phyloP scores from a whole-genome alignment of 148 eudicot species.

The Silene latifolia region DNA sequence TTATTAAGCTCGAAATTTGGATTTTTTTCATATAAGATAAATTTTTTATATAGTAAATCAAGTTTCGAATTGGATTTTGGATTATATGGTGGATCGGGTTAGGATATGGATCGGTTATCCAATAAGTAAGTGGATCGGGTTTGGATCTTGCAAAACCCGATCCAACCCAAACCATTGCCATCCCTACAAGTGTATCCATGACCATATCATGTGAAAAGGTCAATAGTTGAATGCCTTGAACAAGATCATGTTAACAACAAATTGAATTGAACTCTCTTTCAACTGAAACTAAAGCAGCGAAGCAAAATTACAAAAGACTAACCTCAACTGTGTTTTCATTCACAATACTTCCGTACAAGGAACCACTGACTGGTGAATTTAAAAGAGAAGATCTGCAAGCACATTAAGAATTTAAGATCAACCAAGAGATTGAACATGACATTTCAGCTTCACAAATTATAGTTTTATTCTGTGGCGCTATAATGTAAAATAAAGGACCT shows the following conservation, averaged over 20 bases:
- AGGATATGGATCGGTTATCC: no score
- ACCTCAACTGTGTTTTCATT: conserved; percentile 51
- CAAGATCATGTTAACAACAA: neutral
- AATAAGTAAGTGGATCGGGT: no score
- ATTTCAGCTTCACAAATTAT: neutral
- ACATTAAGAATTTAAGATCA: conserved; percentile 1
- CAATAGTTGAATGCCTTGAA: neutral
- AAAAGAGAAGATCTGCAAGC: conserved; percentile 72
- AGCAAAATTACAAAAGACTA: conserved; percentile 14
- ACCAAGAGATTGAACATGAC: neutral
- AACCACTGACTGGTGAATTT: conserved; percentile 48
- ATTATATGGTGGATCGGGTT: no score
- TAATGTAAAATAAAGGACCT: neutral
- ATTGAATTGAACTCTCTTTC: neutral
- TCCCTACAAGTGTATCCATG: no score
- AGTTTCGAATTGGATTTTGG: no score
- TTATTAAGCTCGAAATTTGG: no score
- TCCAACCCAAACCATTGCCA: no score
- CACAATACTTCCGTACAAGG: conserved; percentile 40
- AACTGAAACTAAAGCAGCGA: neutral
- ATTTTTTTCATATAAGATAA: no score
- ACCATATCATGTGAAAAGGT: neutral
- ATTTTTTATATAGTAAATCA: no score
- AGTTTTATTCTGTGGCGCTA: neutral
- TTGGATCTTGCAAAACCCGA: no score